These are phyloP conservation scores for Tetrahymena thermophila DNA, from an alignment of 73 alveolate species.

Conservation along the genomic window DNA sequence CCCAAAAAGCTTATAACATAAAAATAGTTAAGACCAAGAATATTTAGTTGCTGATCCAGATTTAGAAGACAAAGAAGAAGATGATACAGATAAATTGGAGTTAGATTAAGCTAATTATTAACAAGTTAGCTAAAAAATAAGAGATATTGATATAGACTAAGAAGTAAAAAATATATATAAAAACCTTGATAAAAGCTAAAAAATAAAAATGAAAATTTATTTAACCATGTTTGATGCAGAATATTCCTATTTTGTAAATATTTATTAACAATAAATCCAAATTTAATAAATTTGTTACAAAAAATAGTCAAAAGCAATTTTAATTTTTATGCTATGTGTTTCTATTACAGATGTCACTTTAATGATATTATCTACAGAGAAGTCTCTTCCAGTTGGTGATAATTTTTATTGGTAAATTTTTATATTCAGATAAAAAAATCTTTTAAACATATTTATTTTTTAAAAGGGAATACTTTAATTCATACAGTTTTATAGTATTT, in stretches of 20 bases:
- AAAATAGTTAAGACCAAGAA: neutral
- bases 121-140: neutral
- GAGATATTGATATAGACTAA: neutral
- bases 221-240: neutral
- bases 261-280: neutral
- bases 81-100: neutral
- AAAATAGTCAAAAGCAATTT: neutral
- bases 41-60: neutral
- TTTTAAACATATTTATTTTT: neutral
- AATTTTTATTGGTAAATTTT: neutral
- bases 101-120: neutral
- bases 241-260: neutral
- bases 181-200: neutral
- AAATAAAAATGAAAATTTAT: neutral
- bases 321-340: neutral
- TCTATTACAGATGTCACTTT: neutral
- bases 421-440: neutral
- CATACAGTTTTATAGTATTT: neutral
- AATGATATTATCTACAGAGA: neutral
- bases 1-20: neutral
- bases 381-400: neutral
- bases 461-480: neutral
- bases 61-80: neutral
- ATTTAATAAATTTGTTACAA: neutral
- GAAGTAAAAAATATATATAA: neutral